Conservation (phyloP, 768 basidiomycete species). For the Suillus lakei region DNA sequence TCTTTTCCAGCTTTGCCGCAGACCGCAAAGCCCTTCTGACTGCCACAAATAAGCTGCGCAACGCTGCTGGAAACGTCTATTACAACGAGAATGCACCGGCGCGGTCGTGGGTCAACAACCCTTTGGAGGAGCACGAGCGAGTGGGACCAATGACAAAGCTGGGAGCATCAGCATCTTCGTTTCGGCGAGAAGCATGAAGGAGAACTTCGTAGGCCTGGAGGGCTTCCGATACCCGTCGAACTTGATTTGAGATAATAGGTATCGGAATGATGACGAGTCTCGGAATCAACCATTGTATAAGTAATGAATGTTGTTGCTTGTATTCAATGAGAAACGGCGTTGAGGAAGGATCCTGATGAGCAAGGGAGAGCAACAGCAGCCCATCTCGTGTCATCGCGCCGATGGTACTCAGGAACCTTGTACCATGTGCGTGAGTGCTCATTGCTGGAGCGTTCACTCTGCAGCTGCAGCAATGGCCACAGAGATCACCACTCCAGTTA, state of each 20-base stretch:
- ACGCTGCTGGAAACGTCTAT: slow-evolving; percentile 96
- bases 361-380: background rate
- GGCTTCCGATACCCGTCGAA: slow-evolving; percentile 90
- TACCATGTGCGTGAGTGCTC: too few species aligned
- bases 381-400: background rate
- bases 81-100: slow-evolving; percentile 97
- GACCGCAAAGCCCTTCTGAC: slow-evolving; percentile 81
- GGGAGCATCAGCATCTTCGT: slow-evolving; percentile 82
- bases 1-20: slow-evolving; percentile 67
- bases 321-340: background rate
- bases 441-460: too few species aligned
- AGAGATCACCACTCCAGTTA: too few species aligned
- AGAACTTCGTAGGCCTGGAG: slow-evolving; percentile 88
- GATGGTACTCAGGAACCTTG: background rate
- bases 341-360: background rate
- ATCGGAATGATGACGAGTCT: background rate
- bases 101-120: slow-evolving; percentile 99
- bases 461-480: too few species aligned
- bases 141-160: slow-evolving; percentile 98
- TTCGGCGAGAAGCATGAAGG: slow-evolving; percentile 92
- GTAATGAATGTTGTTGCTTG: background rate
- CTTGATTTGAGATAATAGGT: slow-evolving; percentile 50
- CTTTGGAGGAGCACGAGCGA: slow-evolving; percentile 91
- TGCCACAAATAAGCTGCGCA: slow-evolving; percentile 83
- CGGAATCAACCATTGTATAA: background rate